Conservation (phyloP, 208 protist genomes). For the Leishmania lainsoni region DNA sequence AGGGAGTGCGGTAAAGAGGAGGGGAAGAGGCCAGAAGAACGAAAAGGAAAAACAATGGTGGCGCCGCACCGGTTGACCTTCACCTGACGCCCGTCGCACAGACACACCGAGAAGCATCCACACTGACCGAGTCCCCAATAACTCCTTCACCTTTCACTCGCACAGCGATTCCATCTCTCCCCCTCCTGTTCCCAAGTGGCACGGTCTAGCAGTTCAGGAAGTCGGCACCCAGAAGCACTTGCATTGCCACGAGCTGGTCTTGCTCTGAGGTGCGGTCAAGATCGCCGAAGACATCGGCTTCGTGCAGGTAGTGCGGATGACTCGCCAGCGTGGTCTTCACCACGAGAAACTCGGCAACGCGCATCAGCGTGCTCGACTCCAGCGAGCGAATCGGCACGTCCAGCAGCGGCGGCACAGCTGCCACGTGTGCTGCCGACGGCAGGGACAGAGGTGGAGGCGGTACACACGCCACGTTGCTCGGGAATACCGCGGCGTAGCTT, state of each 20-base stretch:
- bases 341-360: conserved; percentile 51
- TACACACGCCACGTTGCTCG: conserved; percentile 8
- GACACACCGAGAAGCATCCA: not conserved
- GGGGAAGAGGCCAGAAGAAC: not conserved
- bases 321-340: conserved; percentile 35
- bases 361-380: conserved; percentile 38
- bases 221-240: conserved; percentile 50
- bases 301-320: conserved; percentile 23
- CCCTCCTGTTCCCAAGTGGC: not conserved
- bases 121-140: not conserved
- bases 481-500: conserved; percentile 29
- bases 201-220: conserved; percentile 40
- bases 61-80: not conserved
- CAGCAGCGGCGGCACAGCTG: conserved; percentile 14
- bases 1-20: not conserved
- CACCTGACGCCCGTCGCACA: not conserved
- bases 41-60: not conserved
- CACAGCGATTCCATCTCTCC: not conserved
- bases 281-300: conserved; percentile 35
- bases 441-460: conserved; percentile 5
- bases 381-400: conserved; percentile 39
- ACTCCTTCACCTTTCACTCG: not conserved
- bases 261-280: conserved; percentile 33
- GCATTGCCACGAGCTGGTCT: conserved; percentile 43
- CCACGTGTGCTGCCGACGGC: not conserved